phyloP scores from a whole-genome alignment of 805 yeast genomes.

The Yamadazyma paraphyllophila region DNA sequence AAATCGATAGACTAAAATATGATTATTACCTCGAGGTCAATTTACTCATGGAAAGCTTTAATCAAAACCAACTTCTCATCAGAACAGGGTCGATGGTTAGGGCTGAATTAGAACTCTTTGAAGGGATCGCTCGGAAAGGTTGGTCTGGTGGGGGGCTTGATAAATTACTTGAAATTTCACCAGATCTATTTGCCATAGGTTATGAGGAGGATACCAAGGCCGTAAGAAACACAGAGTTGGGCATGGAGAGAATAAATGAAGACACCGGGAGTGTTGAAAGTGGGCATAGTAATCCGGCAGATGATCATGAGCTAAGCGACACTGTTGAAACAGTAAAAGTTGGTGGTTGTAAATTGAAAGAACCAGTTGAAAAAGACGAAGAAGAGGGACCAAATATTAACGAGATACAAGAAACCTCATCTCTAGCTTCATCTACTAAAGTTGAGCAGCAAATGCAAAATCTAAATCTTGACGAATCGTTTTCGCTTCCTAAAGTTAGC shows the following conservation, averaged over 20 bases:
- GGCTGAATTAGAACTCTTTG: constrained; percentile 79
- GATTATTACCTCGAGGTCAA: constrained; percentile 68
- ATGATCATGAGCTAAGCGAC: constrained; percentile 5
- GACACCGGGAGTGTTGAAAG: constrained; percentile 6
- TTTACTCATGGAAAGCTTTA: constrained; percentile 53
- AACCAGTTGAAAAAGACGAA: background rate
- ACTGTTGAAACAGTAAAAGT: constrained; percentile 12
- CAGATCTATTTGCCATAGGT: constrained; percentile 44
- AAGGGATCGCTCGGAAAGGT: constrained; percentile 78
- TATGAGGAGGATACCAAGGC: constrained; percentile 19
- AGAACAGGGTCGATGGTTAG: constrained; percentile 64
- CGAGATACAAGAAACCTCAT: constrained; percentile 3
- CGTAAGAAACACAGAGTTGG: background rate
- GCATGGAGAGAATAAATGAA: constrained; percentile 8
- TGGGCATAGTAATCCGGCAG: background rate
- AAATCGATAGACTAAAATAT: constrained; percentile 70
- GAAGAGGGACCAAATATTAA: background rate
- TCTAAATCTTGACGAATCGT: constrained; percentile 44
- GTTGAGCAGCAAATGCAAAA: background rate
- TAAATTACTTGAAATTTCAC: constrained; percentile 57
- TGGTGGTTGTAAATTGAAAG: background rate
- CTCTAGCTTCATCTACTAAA: background rate
- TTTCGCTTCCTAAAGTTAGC: constrained; percentile 46
- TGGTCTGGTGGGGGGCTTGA: constrained; percentile 89
- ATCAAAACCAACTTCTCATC: constrained; percentile 53